Base-by-base conservation (phyloP, 1,284 basidiomycete species). In the Agaricales sp. region DNA sequence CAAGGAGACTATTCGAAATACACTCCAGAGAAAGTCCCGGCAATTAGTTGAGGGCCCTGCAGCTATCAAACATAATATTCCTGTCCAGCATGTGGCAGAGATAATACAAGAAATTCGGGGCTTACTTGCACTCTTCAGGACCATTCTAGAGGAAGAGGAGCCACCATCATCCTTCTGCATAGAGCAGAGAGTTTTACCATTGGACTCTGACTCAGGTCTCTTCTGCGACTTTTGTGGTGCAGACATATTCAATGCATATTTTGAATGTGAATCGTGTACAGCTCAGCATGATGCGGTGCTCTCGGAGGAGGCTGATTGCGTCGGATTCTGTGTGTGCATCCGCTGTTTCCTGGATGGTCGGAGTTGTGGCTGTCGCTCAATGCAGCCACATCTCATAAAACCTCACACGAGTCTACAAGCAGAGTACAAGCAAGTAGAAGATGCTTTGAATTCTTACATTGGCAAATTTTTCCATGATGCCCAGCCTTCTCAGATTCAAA, bases 1-100 rank as follows among this genome's bases (percentile, higher is more conserved):
- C 54, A 87, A 83, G 61, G 70, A 71, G 18, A 78, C 74, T 1
- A 68, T 87, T 22, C 76, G 78, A 56, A 65, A 77, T 45, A 68
- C 78, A 0, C 61, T 88, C 26, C 6, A 41, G 4, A 4, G 18
- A 16, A 41, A 20, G 18, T 16, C 13, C 6, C 57, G 67, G 19
- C 60, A 65, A 35, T 66, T 67, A 23, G 70, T 66, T 1, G 50
- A 53, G 1, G 54, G 66, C 35, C 53, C 74, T 6, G 16, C 11
- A 37, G 30, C 12, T 11, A 37, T 11, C 12, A 37, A 16, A 37
- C 30, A 12, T 16, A 16, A 37, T 16, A 11, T 16, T 37, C 12
- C 30, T 37, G 30, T 16, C 30, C 11, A 11, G 11, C 16, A 12
- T 11, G 11, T 37, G 11, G 30, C 30, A 37, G 30, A 37, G 30